These are phyloP conservation scores for Fusarium kyushuense DNA, from an alignment of 2,329 filamentous ascomycete species.

Conservation along the genomic window DNA sequence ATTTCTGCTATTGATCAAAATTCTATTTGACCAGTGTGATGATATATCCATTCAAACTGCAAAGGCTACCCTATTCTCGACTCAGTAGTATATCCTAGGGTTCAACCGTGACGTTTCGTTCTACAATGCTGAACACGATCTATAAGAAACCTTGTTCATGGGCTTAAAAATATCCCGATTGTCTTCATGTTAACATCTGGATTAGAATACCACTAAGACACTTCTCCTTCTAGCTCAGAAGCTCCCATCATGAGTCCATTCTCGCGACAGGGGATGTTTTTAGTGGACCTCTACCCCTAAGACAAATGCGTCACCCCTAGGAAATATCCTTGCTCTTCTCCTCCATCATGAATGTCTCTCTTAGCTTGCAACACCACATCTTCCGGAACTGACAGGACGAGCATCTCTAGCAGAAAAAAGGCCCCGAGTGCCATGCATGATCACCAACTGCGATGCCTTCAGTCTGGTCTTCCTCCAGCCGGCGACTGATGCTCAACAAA, in stretches of 20 bases:
- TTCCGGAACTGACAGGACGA: background rate
- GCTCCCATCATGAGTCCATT: background rate
- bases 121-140: background rate
- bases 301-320: conserved; percentile 19
- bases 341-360: conserved; percentile 25
- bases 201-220: background rate
- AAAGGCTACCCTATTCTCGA: background rate
- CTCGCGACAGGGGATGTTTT: conserved; percentile 20
- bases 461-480: conserved; percentile 45
- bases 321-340: conserved; percentile 3
- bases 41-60: too few species aligned
- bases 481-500: conserved; percentile 50
- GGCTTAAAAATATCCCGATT: background rate
- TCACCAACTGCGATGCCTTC: conserved; percentile 42
- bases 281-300: conserved; percentile 33
- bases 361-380: conserved; percentile 11
- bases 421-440: conserved; percentile 45
- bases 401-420: conserved; percentile 7
- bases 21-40: background rate
- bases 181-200: background rate
- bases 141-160: background rate
- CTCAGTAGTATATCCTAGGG: background rate
- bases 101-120: background rate
- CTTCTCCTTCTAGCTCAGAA: conserved; percentile 1
- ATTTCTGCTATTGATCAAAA: background rate